Conservation (phyloP, 441 rosid species). For the Rhodomyrtus psidioides region DNA sequence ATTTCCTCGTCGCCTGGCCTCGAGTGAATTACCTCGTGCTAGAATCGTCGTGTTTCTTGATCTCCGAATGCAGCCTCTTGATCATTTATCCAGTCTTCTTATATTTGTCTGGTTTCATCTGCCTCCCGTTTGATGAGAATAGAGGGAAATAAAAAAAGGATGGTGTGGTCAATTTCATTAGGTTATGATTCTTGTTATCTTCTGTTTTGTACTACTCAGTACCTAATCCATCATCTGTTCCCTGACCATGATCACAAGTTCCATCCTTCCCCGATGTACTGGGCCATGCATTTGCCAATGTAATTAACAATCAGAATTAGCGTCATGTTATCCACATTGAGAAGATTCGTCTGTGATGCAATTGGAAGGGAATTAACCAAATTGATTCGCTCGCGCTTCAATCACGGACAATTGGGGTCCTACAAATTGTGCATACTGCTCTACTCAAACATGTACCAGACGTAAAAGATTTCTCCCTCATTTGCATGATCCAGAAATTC, state of each 20-base stretch:
- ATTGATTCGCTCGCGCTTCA: background rate
- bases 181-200: background rate
- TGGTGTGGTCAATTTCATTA: background rate
- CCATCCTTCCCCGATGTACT: background rate
- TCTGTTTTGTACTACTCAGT: background rate
- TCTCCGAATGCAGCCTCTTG: background rate
- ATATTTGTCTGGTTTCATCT: background rate
- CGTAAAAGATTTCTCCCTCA: background rate
- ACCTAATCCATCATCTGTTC: background rate
- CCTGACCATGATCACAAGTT: background rate
- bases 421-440: background rate
- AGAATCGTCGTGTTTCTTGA: background rate
- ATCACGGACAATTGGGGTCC: background rate
- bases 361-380: background rate
- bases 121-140: background rate
- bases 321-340: background rate
- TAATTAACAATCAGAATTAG: background rate
- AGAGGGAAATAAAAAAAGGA: background rate
- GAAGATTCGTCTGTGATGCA: background rate
- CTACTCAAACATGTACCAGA: background rate
- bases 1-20: background rate
- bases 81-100: background rate
- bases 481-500: background rate
- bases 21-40: background rate
- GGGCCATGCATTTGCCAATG: background rate